A percentile compares a stretch with the other conserved stretches of the same genome.
Evolutionary conservation across 768 basidiomycete species (phyloP).

Genomic region (Collybiopsis confluens): DNA sequence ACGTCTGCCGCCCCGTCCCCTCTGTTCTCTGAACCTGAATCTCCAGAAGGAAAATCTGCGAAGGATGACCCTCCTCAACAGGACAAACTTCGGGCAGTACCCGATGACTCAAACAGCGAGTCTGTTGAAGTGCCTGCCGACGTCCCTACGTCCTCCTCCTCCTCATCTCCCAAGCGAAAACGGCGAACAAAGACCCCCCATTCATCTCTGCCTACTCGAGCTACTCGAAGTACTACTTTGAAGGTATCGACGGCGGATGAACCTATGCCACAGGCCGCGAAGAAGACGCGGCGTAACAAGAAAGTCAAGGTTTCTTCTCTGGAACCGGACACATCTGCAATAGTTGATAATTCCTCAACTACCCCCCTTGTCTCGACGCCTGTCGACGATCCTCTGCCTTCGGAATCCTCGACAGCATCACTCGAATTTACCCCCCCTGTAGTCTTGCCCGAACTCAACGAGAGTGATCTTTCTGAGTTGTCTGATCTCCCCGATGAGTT

Average conservation of each 20-base stretch:
- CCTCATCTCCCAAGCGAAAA: too few relatives aligned
- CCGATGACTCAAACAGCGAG: not conserved
- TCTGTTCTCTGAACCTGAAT: not conserved
- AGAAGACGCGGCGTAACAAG: not conserved
- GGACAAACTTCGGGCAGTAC: not conserved
- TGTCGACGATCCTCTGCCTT: not conserved
- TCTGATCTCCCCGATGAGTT: not conserved
- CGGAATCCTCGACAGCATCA: not conserved
- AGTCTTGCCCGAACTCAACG: not conserved
- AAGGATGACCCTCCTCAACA: too few relatives aligned
- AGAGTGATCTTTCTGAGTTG: not conserved
- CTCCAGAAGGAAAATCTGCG: not conserved
- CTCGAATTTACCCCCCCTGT: not conserved
- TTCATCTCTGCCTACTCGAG: not conserved
- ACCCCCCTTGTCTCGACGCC: too few relatives aligned
- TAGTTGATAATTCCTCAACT: not conserved
- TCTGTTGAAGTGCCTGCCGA: not conserved
- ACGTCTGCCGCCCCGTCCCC: constrained; percentile 1
- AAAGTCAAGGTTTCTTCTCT: not conserved
- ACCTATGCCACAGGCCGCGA: not conserved
- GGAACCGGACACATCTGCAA: not conserved
- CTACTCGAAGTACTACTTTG: not conserved
- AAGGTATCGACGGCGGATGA: not conserved
- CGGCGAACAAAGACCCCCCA: not conserved
- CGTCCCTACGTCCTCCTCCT: not conserved